Evolutionary conservation across 1,284 basidiomycete species (phyloP).

Genomic region (Moniliophthora roreri): DNA sequence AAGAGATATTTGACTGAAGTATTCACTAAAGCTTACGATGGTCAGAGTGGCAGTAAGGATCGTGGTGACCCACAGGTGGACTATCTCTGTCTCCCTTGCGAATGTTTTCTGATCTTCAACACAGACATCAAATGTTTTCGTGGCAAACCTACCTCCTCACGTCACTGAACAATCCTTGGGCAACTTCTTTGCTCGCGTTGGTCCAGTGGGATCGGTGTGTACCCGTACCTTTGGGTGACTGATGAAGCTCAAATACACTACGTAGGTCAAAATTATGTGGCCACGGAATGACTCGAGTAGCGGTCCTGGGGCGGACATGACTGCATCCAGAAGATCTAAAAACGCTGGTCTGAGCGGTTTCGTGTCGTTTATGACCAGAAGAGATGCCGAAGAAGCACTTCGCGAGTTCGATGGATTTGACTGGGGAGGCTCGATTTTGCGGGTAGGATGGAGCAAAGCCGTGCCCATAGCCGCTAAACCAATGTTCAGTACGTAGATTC

Average conservation of each 20-base stretch:
- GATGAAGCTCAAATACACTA: constrained; percentile 7
- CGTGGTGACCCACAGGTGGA: constrained; percentile 77
- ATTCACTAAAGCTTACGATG: constrained; percentile 66
- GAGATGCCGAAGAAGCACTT: constrained; percentile 86
- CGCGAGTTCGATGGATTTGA: constrained; percentile 88
- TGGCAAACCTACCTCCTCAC: constrained; percentile 84
- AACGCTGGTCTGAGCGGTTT: constrained; percentile 86
- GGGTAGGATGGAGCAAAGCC: constrained; percentile 95
- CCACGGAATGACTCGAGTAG: constrained; percentile 64
- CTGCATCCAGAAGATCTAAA: constrained; percentile 63
- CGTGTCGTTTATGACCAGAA: constrained; percentile 92
- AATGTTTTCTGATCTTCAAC: constrained; percentile 10
- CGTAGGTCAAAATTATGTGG: constrained; percentile 95
- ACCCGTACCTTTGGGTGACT: constrained; percentile 6
- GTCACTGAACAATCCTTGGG: constrained; percentile 85
- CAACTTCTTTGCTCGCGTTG: constrained; percentile 77
- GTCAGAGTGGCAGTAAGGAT: constrained; percentile 87
- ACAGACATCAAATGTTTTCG: constrained; percentile 92
- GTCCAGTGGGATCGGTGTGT: constrained; percentile 70
- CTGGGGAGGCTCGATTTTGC: constrained; percentile 85
- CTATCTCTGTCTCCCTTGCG: neutral
- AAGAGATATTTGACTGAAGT: constrained; percentile 4
- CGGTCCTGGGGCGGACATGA: constrained; percentile 78
- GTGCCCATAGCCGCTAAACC: constrained; percentile 82
- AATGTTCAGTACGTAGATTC: constrained; percentile 66